These are phyloP conservation scores for Ceratocystis papillata DNA, from an alignment of 2,329 filamentous ascomycete genomes.

Conservation along the genomic window DNA sequence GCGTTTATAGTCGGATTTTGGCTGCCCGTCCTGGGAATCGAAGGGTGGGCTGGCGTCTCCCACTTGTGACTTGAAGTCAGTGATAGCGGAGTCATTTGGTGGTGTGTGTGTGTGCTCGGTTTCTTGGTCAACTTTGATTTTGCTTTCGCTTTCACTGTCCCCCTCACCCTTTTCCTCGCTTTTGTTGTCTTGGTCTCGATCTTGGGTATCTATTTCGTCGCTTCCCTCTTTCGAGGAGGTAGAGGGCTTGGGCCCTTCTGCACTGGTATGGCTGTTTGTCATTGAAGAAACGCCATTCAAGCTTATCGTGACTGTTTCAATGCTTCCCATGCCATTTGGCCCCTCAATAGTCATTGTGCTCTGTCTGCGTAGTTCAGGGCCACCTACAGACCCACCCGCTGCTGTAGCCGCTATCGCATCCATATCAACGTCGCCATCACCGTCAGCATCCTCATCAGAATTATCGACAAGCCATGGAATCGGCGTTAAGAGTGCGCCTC, in stretches of 20 bases:
- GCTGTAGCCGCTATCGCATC: constrained; percentile 17
- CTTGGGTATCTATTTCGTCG: constrained; percentile 23
- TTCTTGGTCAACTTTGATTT: constrained; percentile 32
- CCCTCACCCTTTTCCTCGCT: constrained; percentile 25
- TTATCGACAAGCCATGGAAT: constrained; percentile 71
- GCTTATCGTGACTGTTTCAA: constrained; percentile 70
- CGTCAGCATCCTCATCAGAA: constrained; percentile 30
- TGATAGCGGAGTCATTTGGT: constrained; percentile 62
- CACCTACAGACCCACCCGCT: constrained; percentile 16
- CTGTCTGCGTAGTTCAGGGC: constrained; percentile 54
- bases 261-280: not conserved
- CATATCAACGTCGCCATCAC: constrained; percentile 23
- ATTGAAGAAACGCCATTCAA: constrained; percentile 57
- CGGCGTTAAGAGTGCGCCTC: constrained; percentile 81
- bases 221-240: constrained; percentile 22
- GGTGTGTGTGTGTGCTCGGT: constrained; percentile 76
- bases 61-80: constrained; percentile 70
- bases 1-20: constrained; percentile 49
- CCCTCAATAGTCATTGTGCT: constrained; percentile 72
- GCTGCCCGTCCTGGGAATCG: constrained; percentile 37
- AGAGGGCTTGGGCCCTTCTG: not conserved
- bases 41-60: constrained; percentile 31
- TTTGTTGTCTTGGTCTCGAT: not conserved
- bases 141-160: constrained; percentile 33
- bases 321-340: constrained; percentile 64